Base-by-base conservation (phyloP, 2,329 filamentous ascomycete genomes). In the Fusarium oxysporum region DNA sequence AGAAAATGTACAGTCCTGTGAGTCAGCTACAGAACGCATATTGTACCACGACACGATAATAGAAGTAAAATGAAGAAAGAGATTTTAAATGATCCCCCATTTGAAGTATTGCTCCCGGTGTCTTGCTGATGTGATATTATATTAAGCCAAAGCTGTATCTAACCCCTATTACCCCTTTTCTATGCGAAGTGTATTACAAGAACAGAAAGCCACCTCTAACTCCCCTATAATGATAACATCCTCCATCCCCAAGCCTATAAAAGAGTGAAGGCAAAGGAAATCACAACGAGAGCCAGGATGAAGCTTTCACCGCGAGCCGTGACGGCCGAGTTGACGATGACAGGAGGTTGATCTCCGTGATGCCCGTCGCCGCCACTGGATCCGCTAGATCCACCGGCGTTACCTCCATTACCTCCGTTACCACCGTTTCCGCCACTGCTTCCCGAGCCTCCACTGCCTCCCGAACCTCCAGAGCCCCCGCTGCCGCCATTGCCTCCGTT, bases 41-140 rank as follows among this genome's bases (percentile, higher is more conserved):
- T 21, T 48, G 28, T 41, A 38, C 50, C 30, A 33, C n/a, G 32
- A 32, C 37, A 57, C 32, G 25, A 69, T 65, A 65, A 69, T 47
- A 58, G 56, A 58, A 69, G 51, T 58, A 59, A 54, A 59, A 70
- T 30, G n/a, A 65, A 37, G 17, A 45, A 43, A 43, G n/a, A 69
- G 33, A 40, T 44, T 37, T 16, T 48, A 16, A 23, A 48, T 69
- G n/a, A 43, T 28, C 51, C n/a, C 37, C 35, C 41, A 30, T 23
- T 38, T 47, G 21, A 23, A 37, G 16, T 35, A n/a, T n/a, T 38
- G 5, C 38, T 33, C 32, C n/a, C 28, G 21, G 17, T 16, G 6
- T 50, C 54, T 43, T 45, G 53, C 51, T 73, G 47, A 71, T 44
- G 48, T 71, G 44, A 73, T 53, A 58, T 71, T 53, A 71, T 48